A percentile compares a stretch with the other conserved stretches of the same genome.
phyloP scores from a whole-genome alignment of 2,329 filamentous ascomycete species.

The Talaromyces funiculosus region DNA sequence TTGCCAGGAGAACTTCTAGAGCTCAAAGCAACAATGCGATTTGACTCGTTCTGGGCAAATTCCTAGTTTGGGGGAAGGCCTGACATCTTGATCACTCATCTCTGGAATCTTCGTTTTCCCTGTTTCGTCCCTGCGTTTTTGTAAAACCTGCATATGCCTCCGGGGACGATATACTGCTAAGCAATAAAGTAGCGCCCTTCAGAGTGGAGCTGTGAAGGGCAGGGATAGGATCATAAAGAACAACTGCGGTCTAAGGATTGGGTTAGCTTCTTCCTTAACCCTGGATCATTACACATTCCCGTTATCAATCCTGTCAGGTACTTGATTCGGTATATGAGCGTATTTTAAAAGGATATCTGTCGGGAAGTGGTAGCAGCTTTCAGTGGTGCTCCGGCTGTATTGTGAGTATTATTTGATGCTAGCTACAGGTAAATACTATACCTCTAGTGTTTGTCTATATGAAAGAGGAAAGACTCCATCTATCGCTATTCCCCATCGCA shows the following conservation, averaged over 20 bases:
- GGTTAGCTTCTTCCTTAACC: neutral
- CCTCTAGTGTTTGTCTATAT: too few relatives aligned
- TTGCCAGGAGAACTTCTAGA: neutral
- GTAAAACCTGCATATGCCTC: neutral
- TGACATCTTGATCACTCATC: neutral
- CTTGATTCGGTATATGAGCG: neutral
- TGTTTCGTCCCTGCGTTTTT: neutral
- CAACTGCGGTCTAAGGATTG: neutral
- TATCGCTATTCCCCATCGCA: too few relatives aligned
- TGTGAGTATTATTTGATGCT: conserved; percentile 25
- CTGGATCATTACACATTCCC: neutral
- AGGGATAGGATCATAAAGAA: neutral
- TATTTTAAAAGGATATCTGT: too few relatives aligned
- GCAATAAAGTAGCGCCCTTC: neutral
- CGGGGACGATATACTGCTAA: neutral
- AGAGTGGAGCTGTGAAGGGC: neutral
- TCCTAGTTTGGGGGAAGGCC: neutral
- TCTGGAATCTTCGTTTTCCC: neutral
- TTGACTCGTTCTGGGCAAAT: neutral
- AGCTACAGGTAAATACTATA: conserved; percentile 5
- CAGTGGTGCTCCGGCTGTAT: conserved; percentile 39
- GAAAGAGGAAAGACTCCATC: conserved; percentile 12
- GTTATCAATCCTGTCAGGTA: neutral
- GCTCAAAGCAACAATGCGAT: neutral
- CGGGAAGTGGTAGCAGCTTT: conserved; percentile 44